Evolutionary conservation across 1,139 yeast genomes (phyloP), one percentile per base, ranked within the genome.

Genomic region (Hyphopichia buzzinii): DNA sequence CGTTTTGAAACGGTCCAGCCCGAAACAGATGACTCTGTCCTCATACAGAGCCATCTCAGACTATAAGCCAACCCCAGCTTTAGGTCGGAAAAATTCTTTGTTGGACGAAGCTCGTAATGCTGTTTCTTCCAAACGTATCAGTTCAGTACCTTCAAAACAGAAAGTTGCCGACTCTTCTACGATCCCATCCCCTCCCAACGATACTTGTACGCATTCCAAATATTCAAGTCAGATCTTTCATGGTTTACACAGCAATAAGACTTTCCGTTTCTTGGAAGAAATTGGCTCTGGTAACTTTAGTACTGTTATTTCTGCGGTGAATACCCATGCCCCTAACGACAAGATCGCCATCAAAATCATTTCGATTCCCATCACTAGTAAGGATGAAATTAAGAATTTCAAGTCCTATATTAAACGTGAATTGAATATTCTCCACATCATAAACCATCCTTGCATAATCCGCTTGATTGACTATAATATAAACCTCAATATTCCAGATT

Each of bases 341-440:
- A 48, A 53, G 29, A 65, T 59, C 31, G 80, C 78, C 15, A 57
- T 67, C 38, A 75, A 69, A 45, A 64, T 76, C 15, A 63, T 71
- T 13, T 41, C 56, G 2, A 53, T 66, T 7, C 75, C 74, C 37
- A 37, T 49, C 25, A 53, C 59, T 38, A 49, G 55, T 41, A 39
- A 52, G 41, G 40, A 42, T 13, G 62, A 59, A 40, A 46, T 66
- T 39, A 41, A 50, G 29, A 65, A 67, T 42, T 68, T 87, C 41
- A 87, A 84, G 50, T 77, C 80, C 39, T 85, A 90, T 13, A 65
- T 90, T 32, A 68, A 73, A 25, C 72, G 97, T 43, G 98, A 92
- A 54, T 58, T 90, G 28, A 81, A 78, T 30, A 78, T 89, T 10
- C 66, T 92, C 40, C 62, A 65, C 40, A 67, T 51, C 37, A 44